These are phyloP conservation scores for Antitrichia curtipendula DNA, from an alignment of 225 moss, liverwort and hornwort species.

Conservation along the genomic window DNA sequence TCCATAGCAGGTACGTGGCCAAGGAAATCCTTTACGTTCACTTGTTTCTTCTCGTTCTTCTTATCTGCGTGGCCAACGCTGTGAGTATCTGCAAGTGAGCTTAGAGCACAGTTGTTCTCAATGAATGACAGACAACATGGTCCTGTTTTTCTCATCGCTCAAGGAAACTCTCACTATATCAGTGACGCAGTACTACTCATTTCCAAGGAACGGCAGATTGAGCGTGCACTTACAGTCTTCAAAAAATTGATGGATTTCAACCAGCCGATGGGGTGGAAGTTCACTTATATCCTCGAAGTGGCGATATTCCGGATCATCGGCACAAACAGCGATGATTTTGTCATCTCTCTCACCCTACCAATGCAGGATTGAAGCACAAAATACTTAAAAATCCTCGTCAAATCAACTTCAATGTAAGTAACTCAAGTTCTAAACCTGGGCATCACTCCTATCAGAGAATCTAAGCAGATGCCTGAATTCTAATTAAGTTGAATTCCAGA, in stretches of 20 bases:
- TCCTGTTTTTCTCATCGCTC: too few relatives aligned
- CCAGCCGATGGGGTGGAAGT: slow-evolving; percentile 68
- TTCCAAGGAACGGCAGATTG: neutral
- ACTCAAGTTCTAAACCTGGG: neutral
- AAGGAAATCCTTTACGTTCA: slow-evolving; percentile 59
- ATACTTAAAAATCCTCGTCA: neutral
- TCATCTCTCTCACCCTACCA: slow-evolving; percentile 80
- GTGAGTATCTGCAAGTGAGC: neutral
- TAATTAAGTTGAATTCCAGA: neutral
- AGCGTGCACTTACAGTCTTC: slow-evolving; percentile 53
- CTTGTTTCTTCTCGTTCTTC: slow-evolving; percentile 81
- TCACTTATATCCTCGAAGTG: slow-evolving; percentile 66
- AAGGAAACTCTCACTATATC: neutral
- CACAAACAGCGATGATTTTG: slow-evolving; percentile 78
- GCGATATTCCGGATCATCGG: slow-evolving; percentile 80
- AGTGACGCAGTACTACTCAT: neutral
- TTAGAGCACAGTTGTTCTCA: neutral
- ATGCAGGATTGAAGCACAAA: neutral
- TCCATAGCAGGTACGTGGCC: slow-evolving; percentile 60
- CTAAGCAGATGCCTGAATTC: neutral
- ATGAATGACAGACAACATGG: too few relatives aligned
- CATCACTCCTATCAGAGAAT: neutral
- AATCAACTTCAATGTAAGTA: neutral
- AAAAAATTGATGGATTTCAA: slow-evolving; percentile 83
- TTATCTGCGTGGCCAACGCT: slow-evolving; percentile 34